phyloP scores from a whole-genome alignment of 805 yeast species.

The Sugiyamaella mastotermitis region DNA sequence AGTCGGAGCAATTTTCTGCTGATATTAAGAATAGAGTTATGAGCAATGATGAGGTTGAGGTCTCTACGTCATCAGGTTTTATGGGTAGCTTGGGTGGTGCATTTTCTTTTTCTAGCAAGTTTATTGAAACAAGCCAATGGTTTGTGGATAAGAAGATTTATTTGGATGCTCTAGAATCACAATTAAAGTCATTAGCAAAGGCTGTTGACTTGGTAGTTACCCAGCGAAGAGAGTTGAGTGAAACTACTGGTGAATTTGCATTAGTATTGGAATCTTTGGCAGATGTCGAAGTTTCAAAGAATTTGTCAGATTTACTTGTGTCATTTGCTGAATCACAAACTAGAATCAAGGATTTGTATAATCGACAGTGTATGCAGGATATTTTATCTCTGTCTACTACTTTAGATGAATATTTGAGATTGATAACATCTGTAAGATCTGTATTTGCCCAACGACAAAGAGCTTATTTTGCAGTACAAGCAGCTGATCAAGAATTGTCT shows the following conservation, averaged over 20 bases:
- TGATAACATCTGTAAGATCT: conserved; percentile 66
- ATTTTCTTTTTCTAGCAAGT: conserved; percentile 60
- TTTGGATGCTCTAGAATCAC: conserved; percentile 65
- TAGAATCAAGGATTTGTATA: conserved; percentile 65
- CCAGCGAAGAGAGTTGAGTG: conserved; percentile 69
- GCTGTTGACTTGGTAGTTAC: conserved; percentile 67
- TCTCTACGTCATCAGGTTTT: conserved; percentile 34
- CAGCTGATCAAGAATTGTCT: conserved; percentile 41
- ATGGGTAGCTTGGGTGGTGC: conserved; percentile 62
- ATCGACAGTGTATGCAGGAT: conserved; percentile 77
- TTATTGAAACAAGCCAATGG: conserved; percentile 72
- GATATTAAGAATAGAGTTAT: conserved; percentile 54
- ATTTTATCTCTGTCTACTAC: conserved; percentile 80
- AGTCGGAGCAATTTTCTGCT: conserved; percentile 59
- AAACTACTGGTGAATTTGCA: conserved; percentile 64
- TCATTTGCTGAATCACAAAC: conserved; percentile 69
- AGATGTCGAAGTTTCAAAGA: conserved; percentile 66
- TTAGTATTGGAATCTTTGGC: conserved; percentile 53
- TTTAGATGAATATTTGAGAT: conserved; percentile 78
- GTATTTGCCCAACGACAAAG: conserved; percentile 72
- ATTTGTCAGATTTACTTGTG: conserved; percentile 54
- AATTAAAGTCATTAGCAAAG: conserved; percentile 60
- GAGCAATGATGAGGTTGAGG: conserved; percentile 23
- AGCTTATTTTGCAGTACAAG: conserved; percentile 39
- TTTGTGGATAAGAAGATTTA: conserved; percentile 64